These are phyloP conservation scores for Hirschfeldia incana DNA, from an alignment of 345 rosid species.

Conservation along the genomic window DNA sequence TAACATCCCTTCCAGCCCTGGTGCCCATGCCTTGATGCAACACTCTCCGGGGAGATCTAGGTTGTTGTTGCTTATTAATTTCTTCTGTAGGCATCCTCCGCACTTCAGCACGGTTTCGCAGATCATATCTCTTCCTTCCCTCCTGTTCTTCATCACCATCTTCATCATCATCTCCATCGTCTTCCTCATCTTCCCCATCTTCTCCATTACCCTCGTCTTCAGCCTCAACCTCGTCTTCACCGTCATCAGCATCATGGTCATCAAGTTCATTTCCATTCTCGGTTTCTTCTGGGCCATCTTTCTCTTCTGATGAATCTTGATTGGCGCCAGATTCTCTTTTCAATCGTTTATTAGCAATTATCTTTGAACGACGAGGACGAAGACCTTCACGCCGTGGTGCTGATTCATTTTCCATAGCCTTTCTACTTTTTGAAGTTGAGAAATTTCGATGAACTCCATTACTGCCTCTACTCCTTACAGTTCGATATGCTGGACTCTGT, in stretches of 20 bases:
- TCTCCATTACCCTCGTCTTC: constrained; percentile 80
- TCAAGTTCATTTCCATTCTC: constrained; percentile 82
- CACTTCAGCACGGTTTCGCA: constrained; percentile 92
- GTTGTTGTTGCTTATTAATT: constrained; percentile 67
- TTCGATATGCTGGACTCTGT: constrained; percentile 67
- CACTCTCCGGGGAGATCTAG: constrained; percentile 88
- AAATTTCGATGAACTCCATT: constrained; percentile 63
- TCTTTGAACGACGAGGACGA: constrained; percentile 86
- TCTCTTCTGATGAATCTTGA: constrained; percentile 76
- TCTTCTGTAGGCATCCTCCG: constrained; percentile 78
- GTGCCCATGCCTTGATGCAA: constrained; percentile 97
- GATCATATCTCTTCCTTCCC: constrained; percentile 95
- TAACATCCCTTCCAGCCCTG: constrained; percentile 80
- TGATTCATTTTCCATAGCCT: constrained; percentile 49
- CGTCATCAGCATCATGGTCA: constrained; percentile 65
- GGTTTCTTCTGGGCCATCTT: constrained; percentile 70
- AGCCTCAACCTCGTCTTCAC: constrained; percentile 68
- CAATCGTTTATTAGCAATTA: constrained; percentile 49
- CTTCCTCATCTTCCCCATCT: constrained; percentile 70
- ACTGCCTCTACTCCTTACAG: constrained; percentile 54
- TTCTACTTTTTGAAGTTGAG: constrained; percentile 59
- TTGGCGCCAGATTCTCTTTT: constrained; percentile 65
- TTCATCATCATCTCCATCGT: constrained; percentile 52
- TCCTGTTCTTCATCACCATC: constrained; percentile 78
- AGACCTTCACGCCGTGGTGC: constrained; percentile 98